Base-by-base conservation (phyloP, 495 filamentous ascomycete species). In the Clohesyomyces aquaticus region DNA sequence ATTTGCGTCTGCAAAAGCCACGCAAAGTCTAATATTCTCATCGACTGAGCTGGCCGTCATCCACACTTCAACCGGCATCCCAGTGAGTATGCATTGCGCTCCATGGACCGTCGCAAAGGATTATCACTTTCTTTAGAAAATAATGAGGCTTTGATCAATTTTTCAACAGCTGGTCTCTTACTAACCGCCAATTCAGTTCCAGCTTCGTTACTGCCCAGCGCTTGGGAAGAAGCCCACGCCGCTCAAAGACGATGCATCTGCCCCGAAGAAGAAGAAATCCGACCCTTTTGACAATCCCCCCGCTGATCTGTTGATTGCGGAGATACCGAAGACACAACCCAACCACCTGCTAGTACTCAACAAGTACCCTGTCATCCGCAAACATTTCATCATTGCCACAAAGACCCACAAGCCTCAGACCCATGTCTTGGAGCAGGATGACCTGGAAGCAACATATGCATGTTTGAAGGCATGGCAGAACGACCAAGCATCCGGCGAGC, bases 381-480 rank as follows among this genome's bases (percentile, higher is more conserved):
- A 90, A 51, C 91, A 95, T 73, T 91, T 89, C 75, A 91, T 95
- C 61, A 80, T 95, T 51, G 82, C 86, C 0, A 95, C 91, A 1
- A 83, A 71, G 50, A 74, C 73, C 21, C 86, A 88, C 78, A 83
- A 87, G 64, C 72, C 76, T 2, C 91, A 93, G 74, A 88, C 87
- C 0, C 78, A 89, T 67, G 57, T 91, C 0, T 77, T 95, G 3
- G 86, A 89, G 48, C 70, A 77, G 25, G 79, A 76, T 9, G 91
- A 95, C 72, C 75, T 95, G 47, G 82, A 77, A 12, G 84, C 82
- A 11, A 81, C 87, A 22, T 88, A 84, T 65, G 78, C 79, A 0
- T 91, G 88, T 69, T 73, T 95, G 25, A 75, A 80, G 48, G 81
- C 81, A 18, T 95, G 90, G 80, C 73, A 73, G 23, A 72, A 65